Evolutionary conservation across 805 yeast species (phyloP).

Genomic region (Cyberlindnera euphorbiiphila): DNA sequence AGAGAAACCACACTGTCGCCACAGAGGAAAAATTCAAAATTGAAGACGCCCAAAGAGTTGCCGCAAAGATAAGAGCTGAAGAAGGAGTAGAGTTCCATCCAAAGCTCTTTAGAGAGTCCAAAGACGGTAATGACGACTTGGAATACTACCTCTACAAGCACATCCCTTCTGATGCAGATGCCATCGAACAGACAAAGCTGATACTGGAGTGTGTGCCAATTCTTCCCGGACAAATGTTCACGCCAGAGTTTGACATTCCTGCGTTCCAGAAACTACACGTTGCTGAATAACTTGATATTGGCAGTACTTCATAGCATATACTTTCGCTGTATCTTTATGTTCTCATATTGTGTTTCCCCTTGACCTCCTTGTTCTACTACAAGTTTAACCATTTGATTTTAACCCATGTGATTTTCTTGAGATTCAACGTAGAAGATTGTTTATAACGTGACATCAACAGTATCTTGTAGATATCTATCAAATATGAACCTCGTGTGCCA

Average conservation of each 20-base stretch:
- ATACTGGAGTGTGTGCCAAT: slow-evolving; percentile 71
- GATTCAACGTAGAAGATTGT: too few relatives aligned
- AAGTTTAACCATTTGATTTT: too few relatives aligned
- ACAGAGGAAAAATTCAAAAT: slow-evolving; percentile 85
- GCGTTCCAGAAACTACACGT: slow-evolving; percentile 50
- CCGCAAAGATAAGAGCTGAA: slow-evolving; percentile 69
- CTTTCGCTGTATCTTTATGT: too few relatives aligned
- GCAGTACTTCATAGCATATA: too few relatives aligned
- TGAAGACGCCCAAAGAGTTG: slow-evolving; percentile 79
- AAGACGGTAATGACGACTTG: slow-evolving; percentile 38
- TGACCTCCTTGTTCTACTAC: too few relatives aligned
- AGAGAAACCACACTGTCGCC: slow-evolving; percentile 75
- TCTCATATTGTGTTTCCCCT: too few relatives aligned
- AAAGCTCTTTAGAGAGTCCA: slow-evolving; percentile 56
- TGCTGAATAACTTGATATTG: slow-evolving; percentile 2
- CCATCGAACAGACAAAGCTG: slow-evolving; percentile 51
- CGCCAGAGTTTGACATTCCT: slow-evolving; percentile 62
- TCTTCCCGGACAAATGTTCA: slow-evolving; percentile 74
- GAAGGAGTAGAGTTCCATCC: slow-evolving; percentile 82
- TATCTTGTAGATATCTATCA: slow-evolving; percentile 14
- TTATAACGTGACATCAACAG: slow-evolving; percentile 5
- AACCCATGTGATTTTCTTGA: too few relatives aligned
- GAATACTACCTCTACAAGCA: slow-evolving; percentile 67
- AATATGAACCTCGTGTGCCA: slow-evolving; percentile 23
- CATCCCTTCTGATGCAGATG: slow-evolving; percentile 46